Conservation (phyloP, 1,284 basidiomycete genomes). For the Leucoagaricus sp. region DNA sequence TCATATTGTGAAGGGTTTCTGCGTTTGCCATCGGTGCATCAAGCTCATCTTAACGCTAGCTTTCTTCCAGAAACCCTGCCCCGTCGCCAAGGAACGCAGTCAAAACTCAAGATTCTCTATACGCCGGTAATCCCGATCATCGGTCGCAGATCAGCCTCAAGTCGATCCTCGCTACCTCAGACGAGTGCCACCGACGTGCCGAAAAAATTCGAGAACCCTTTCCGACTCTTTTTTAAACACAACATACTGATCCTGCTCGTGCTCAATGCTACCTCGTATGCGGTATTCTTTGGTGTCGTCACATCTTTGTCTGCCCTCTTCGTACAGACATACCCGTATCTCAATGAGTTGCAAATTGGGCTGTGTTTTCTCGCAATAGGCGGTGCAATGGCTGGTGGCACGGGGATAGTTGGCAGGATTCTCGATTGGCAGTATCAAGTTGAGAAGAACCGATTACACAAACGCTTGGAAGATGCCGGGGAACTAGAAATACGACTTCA, state of each 20-base stretch:
- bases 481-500: conserved; percentile 5
- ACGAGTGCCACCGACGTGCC: neutral
- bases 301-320: conserved; percentile 70
- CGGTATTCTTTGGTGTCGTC: conserved; percentile 65
- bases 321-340: conserved; percentile 54
- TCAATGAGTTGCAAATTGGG: conserved; percentile 64
- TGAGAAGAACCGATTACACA: conserved; percentile 34
- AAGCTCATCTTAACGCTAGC: neutral
- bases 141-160: neutral
- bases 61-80: conserved; percentile 14
- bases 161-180: neutral
- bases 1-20: conserved; percentile 48
- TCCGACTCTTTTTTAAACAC: conserved; percentile 55
- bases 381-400: conserved; percentile 54
- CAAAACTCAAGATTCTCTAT: conserved; percentile 1
- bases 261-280: conserved; percentile 57
- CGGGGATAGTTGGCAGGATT: conserved; percentile 47
- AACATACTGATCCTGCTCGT: conserved; percentile 61
- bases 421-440: conserved; percentile 57
- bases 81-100: conserved; percentile 5
- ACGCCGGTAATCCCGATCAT: conserved; percentile 10
- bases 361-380: conserved; percentile 72
- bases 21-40: neutral
- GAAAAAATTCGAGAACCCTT: conserved; percentile 54
- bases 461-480: conserved; percentile 10